These are phyloP conservation scores for Millerozyma miso DNA, from an alignment of 805 yeast genomes.

Conservation along the genomic window DNA sequence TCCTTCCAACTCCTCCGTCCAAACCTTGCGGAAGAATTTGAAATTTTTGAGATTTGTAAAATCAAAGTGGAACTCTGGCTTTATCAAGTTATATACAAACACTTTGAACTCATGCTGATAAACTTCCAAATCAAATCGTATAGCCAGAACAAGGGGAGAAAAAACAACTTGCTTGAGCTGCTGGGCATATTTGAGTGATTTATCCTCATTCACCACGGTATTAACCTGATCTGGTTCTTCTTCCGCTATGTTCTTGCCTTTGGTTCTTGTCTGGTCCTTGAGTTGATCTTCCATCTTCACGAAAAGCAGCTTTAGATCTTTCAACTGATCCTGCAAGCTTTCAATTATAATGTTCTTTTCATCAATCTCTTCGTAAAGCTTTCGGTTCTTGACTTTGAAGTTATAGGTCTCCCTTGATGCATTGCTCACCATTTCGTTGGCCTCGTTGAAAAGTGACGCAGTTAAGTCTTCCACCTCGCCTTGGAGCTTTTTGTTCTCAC, in stretches of 20 bases:
- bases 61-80: conserved; percentile 33
- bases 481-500: conserved; percentile 55
- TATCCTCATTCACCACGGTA: conserved; percentile 6
- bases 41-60: conserved; percentile 43
- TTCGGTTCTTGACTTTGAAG: conserved; percentile 54
- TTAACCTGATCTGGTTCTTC: conserved; percentile 2
- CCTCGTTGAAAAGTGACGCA: conserved; percentile 75
- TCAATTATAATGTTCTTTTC: conserved; percentile 70
- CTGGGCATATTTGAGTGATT: background rate
- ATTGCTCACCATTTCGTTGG: conserved; percentile 77
- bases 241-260: conserved; percentile 4
- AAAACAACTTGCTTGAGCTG: conserved; percentile 22
- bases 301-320: conserved; percentile 57
- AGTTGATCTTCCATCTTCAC: conserved; percentile 49
- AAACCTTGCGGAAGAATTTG: conserved; percentile 58
- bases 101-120: conserved; percentile 42
- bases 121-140: conserved; percentile 42
- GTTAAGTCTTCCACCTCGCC: conserved; percentile 78
- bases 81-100: conserved; percentile 30
- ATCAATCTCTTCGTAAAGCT: conserved; percentile 46
- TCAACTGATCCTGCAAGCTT: conserved; percentile 62
- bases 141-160: conserved; percentile 31
- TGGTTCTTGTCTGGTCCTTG: conserved; percentile 13
- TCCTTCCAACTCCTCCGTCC: conserved; percentile 72
- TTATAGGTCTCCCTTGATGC: conserved; percentile 68